phyloP scores from a whole-genome alignment of 2,329 filamentous ascomycete species.

The Beauveria rudraprayagi region DNA sequence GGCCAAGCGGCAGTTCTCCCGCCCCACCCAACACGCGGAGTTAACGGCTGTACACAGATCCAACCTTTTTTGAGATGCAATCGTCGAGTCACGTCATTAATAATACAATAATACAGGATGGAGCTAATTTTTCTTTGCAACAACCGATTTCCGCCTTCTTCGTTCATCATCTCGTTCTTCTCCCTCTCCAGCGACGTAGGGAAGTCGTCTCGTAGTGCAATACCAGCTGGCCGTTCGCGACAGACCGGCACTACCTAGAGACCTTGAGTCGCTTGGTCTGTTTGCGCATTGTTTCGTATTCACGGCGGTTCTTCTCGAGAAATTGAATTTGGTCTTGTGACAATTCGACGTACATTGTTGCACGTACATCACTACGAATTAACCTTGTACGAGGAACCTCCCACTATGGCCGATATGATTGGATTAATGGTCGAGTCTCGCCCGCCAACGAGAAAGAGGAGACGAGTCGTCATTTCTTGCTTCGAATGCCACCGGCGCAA shows the following conservation, averaged over 20 bases:
- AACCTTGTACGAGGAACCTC: no score
- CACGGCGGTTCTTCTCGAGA: background rate
- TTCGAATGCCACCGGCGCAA: constrained; percentile 58
- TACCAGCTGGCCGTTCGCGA: background rate
- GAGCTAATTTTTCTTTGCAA: background rate
- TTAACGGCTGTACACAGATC: constrained; percentile 6
- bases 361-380: background rate
- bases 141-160: background rate
- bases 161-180: background rate
- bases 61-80: background rate
- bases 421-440: constrained; percentile 8
- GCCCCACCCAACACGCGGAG: constrained; percentile 6
- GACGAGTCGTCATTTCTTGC: constrained; percentile 54
- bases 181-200: background rate
- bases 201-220: background rate
- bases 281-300: background rate
- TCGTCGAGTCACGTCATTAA: constrained; percentile 1
- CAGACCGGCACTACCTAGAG: background rate
- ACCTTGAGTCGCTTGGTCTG: background rate
- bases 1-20: background rate
- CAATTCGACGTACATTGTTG: background rate
- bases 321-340: background rate
- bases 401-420: constrained; percentile 15
- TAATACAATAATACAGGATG: constrained; percentile 4
- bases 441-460: constrained; percentile 45